These are phyloP conservation scores for Adiantum capillusveneris DNA, from an alignment of 75 land plant species.

Conservation along the genomic window DNA sequence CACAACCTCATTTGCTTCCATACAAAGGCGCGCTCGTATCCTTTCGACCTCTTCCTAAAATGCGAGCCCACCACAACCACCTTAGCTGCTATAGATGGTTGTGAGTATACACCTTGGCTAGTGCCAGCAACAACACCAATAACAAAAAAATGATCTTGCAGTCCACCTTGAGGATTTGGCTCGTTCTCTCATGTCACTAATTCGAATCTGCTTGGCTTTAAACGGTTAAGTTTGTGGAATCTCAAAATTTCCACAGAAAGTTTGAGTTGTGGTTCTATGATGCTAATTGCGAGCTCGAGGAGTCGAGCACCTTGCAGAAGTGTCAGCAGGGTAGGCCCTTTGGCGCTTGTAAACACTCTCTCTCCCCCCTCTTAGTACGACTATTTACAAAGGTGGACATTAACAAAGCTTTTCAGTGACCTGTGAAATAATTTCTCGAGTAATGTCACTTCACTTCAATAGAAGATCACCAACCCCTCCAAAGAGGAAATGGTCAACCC, in stretches of 20 bases:
- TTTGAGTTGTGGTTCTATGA: constrained; percentile 38
- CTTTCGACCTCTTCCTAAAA: background rate
- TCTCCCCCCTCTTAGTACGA: no score
- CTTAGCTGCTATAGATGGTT: background rate
- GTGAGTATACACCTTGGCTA: background rate
- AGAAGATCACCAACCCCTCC: no score
- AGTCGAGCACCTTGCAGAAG: no score
- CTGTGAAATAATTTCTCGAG: no score
- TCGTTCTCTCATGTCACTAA: background rate
- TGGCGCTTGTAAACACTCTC: no score
- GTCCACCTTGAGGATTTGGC: background rate
- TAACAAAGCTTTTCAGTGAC: no score
- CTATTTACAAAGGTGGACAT: no score
- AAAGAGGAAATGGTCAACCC: no score
- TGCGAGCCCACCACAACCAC: background rate
- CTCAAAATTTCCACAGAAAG: constrained; percentile 20
- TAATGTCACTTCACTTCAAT: no score
- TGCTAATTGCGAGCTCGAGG: constrained; percentile 68
- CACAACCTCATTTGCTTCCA: no score
- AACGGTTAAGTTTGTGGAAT: background rate
- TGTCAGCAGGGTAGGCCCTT: no score
- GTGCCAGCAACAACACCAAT: background rate
- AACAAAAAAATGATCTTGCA: background rate
- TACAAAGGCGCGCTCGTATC: no score
- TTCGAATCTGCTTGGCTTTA: background rate